Base-by-base conservation (phyloP, 2,329 filamentous ascomycete genomes). In the Trichoderma arundinaceum region DNA sequence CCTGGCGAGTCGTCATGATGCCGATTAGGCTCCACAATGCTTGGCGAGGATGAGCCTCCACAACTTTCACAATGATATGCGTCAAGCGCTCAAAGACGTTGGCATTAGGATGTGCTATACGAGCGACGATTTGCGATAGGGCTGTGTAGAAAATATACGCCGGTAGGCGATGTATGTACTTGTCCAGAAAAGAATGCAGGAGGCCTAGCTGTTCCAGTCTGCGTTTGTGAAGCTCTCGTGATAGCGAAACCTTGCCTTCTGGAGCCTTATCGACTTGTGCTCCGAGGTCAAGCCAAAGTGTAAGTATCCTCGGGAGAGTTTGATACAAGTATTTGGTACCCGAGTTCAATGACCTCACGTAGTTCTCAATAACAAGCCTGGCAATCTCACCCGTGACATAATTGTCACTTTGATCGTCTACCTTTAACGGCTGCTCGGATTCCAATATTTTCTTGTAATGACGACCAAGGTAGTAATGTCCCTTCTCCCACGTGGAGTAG, bases 361-460 rank as follows among this genome's bases (percentile, higher is more conserved):
- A 97, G 74, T 96, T 97, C 73, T 97, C 93, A 69, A 98, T 92
- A 41, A 99, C 92, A 15, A 97, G 84, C 73, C 94, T 93, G 2
- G 92, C 89, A 19, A 90, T 87, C 75, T 97, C 94, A 44, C 95
- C 96, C 10, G 87, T 91, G 64, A 95, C 79, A 72, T 88, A 93
- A 66, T 86, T 83, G 62, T 93, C 90, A 48, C 86, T 89, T 76
- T 97, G 93, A 69, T 94, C 93, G 33, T 90, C 86, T 17, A 86
- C 82, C 43, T 90, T 88, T 60, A 96, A 86, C 1, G 85, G 82
- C 76, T 92, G 94, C 76, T 98, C 93, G 0, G 92, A 92, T 72
- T 98, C 94, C 3, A 97, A 82, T 4, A 98, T 86, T 77, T 97
- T 99, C 76, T 97, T 96, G 83, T 99, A 99, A 77, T 98, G 93